These are phyloP conservation scores for Citrullus amarus DNA, from an alignment of 306 rosid genomes.

Conservation along the genomic window DNA sequence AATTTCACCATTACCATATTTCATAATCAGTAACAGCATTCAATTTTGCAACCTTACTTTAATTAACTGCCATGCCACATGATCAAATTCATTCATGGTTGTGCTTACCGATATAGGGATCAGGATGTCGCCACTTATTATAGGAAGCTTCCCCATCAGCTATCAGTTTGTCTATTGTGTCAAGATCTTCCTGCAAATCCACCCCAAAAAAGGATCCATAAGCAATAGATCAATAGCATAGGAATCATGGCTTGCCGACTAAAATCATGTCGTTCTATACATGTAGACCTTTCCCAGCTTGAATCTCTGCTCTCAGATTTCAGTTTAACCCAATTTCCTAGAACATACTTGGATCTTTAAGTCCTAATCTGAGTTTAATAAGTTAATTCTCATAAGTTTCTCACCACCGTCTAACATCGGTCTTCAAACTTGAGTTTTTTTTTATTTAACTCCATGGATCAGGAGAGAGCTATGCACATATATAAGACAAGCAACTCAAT, in stretches of 20 bases:
- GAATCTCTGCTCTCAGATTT: neutral
- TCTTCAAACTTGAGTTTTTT: neutral
- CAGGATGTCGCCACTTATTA: conserved; percentile 95
- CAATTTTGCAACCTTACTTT: neutral
- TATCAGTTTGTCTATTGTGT: conserved; percentile 72
- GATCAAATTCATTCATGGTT: neutral
- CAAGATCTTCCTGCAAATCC: conserved; percentile 57
- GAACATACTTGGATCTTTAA: neutral
- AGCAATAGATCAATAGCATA: neutral
- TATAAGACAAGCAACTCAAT: neutral
- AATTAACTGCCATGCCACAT: neutral
- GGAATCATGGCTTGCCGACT: neutral
- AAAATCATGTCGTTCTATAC: neutral
- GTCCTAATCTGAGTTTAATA: neutral
- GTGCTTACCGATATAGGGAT: conserved; percentile 76
- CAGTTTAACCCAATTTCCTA: neutral
- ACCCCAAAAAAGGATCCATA: conserved; percentile 8
- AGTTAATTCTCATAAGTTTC: neutral
- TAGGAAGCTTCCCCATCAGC: conserved; percentile 55
- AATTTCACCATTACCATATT: neutral
- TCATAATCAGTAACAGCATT: neutral
- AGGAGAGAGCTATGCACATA: neutral
- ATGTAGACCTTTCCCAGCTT: neutral
- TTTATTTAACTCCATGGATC: neutral
- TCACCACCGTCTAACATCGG: neutral